Percentiles rank a stretch among this genome's conserved stretches.
Conservation (phyloP, 2,329 filamentous ascomycete species). For the Zymoseptoria passerinii region DNA sequence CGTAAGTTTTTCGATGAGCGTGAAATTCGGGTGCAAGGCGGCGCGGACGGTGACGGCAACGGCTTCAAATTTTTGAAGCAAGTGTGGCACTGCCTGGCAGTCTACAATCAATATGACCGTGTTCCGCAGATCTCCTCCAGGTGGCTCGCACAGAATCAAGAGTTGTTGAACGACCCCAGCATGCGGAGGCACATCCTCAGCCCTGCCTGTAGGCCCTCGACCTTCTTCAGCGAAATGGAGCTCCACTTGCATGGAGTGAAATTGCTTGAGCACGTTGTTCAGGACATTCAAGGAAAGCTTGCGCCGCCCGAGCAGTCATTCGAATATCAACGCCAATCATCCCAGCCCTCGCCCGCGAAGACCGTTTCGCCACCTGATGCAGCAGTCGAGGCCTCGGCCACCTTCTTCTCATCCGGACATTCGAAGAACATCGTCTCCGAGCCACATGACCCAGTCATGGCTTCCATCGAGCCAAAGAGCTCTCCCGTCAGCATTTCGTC, state of each 20-base stretch:
- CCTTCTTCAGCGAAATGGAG: constrained; percentile 19
- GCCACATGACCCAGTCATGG: background rate
- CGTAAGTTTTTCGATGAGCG: constrained; percentile 19
- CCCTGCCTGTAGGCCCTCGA: constrained; percentile 12
- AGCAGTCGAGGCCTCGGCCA: background rate
- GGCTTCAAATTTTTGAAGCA: constrained; percentile 30
- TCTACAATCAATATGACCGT: constrained; percentile 24
- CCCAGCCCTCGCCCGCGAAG: background rate
- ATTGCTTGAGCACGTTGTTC: constrained; percentile 12
- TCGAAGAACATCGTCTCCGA: background rate
- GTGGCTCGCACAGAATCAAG: constrained; percentile 20
- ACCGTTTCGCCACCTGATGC: background rate
- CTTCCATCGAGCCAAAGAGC: background rate
- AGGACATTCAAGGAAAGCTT: constrained; percentile 10
- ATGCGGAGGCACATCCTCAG: constrained; percentile 16
- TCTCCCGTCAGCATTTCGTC: background rate
- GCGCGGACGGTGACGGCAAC: constrained; percentile 11
- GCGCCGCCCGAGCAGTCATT: background rate
- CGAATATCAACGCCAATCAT: background rate
- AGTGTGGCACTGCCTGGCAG: constrained; percentile 25
- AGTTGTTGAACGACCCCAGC: constrained; percentile 14
- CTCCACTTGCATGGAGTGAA: constrained; percentile 13
- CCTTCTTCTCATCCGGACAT: background rate
- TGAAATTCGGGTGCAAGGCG: constrained; percentile 25
- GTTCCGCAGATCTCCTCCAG: constrained; percentile 19